A percentile compares a stretch with the other conserved stretches of the same genome.
phyloP scores from a whole-genome alignment of 441 rosid genomes.

The Gossypium aridum region DNA sequence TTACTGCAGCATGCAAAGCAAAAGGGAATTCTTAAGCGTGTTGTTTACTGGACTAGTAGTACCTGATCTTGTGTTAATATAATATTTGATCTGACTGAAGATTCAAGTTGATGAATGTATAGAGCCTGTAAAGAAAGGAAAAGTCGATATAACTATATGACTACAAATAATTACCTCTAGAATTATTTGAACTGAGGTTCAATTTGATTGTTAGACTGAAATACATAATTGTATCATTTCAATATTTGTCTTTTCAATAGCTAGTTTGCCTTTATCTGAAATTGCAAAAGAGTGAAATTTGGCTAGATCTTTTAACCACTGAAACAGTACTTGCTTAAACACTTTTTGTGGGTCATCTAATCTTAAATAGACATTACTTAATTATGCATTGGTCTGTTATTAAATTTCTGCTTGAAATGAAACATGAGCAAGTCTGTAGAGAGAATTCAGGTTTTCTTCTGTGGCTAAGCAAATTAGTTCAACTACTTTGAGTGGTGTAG shows the following conservation, averaged over 20 bases:
- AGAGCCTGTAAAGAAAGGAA: background rate
- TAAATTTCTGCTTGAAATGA: constrained; percentile 4
- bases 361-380: background rate
- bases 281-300: background rate
- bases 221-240: background rate
- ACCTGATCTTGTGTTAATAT: background rate
- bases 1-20: background rate
- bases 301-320: background rate
- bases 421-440: background rate
- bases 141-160: background rate
- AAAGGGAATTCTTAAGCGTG: background rate
- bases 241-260: background rate
- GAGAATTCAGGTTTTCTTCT: background rate
- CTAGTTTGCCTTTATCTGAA: background rate
- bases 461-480: background rate
- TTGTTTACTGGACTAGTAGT: background rate
- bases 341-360: background rate
- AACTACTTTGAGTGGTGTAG: background rate
- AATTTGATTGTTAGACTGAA: background rate
- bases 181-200: background rate
- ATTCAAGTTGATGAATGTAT: background rate
- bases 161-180: background rate
- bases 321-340: background rate
- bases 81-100: background rate
- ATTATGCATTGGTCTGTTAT: background rate